Conservation (phyloP, 352 stramenopile species). For the Phytophthora meadii region DNA sequence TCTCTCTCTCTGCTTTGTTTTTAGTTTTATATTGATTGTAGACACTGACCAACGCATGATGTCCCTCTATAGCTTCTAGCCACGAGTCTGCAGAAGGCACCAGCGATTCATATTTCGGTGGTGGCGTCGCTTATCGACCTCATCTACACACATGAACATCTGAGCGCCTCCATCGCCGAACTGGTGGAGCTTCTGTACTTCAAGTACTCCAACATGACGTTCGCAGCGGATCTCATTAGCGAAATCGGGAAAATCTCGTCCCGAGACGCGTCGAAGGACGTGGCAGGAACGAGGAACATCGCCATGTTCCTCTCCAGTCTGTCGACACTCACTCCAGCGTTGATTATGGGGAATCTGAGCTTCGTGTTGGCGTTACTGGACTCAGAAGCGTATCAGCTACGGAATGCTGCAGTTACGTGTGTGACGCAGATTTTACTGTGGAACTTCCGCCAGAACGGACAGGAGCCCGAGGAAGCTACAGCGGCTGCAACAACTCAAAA, state of each 20-base stretch:
- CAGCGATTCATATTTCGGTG: slow-evolving; percentile 72
- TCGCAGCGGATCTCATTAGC: slow-evolving; percentile 76
- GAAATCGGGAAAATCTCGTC: slow-evolving; percentile 81
- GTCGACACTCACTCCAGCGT: slow-evolving; percentile 63
- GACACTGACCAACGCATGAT: too few relatives aligned
- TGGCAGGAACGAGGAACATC: slow-evolving; percentile 77
- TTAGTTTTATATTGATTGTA: background rate
- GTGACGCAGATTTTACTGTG: slow-evolving; percentile 79
- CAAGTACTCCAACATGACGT: slow-evolving; percentile 66
- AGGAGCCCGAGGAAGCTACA: slow-evolving; percentile 29
- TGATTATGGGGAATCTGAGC: slow-evolving; percentile 80
- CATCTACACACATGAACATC: slow-evolving; percentile 77
- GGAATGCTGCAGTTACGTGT: slow-evolving; percentile 79
- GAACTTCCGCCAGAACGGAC: slow-evolving; percentile 70
- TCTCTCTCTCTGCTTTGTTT: background rate
- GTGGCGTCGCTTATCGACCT: slow-evolving; percentile 77
- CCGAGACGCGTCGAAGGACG: slow-evolving; percentile 74
- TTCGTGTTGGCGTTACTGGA: slow-evolving; percentile 81
- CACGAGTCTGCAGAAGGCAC: slow-evolving; percentile 63
- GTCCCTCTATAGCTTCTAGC: slow-evolving; percentile 54
- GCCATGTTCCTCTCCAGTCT: slow-evolving; percentile 73
- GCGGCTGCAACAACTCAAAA: slow-evolving; percentile 17
- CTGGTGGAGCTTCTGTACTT: slow-evolving; percentile 69
- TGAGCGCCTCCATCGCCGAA: slow-evolving; percentile 64
- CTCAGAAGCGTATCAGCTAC: slow-evolving; percentile 78